Conservation (phyloP, 805 yeast species). For the Schizosaccharomyces lindneri region DNA sequence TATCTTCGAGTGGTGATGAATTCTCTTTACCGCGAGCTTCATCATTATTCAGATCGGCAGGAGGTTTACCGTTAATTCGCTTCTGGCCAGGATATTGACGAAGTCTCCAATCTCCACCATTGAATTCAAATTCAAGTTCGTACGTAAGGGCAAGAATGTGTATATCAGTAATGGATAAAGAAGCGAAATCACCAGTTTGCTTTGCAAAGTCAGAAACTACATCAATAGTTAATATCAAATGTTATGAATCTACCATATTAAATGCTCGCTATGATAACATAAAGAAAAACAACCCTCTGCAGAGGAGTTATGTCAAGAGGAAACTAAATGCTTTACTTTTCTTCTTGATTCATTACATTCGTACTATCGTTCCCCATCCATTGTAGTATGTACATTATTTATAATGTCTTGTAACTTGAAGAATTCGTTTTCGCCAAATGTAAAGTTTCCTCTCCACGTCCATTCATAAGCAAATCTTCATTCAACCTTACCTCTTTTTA, state of each 20-base stretch:
- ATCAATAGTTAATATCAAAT: too few species aligned
- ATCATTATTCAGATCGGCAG: neutral
- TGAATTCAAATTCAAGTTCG: conserved; percentile 53
- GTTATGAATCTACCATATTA: too few species aligned
- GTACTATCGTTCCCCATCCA: too few species aligned
- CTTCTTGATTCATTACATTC: too few species aligned
- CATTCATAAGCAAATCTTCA: neutral
- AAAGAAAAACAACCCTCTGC: too few species aligned
- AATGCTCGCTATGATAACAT: too few species aligned
- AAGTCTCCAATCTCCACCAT: conserved; percentile 44
- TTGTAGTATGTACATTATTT: too few species aligned
- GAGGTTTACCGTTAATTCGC: neutral
- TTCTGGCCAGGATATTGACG: conserved; percentile 44
- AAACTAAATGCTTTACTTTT: too few species aligned
- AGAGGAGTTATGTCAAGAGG: too few species aligned
- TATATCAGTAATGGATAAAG: conserved; percentile 71
- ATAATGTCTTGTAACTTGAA: too few species aligned
- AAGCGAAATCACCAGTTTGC: conserved; percentile 76
- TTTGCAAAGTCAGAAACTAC: conserved; percentile 29
- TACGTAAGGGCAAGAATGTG: conserved; percentile 79
- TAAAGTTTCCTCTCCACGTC: neutral
- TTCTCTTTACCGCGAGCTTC: neutral
- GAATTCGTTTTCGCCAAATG: too few species aligned
- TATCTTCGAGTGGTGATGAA: neutral
- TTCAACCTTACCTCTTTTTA: conserved; percentile 17